Conservation (phyloP, 208 protist species). For the Trypanosoma rangeli region DNA sequence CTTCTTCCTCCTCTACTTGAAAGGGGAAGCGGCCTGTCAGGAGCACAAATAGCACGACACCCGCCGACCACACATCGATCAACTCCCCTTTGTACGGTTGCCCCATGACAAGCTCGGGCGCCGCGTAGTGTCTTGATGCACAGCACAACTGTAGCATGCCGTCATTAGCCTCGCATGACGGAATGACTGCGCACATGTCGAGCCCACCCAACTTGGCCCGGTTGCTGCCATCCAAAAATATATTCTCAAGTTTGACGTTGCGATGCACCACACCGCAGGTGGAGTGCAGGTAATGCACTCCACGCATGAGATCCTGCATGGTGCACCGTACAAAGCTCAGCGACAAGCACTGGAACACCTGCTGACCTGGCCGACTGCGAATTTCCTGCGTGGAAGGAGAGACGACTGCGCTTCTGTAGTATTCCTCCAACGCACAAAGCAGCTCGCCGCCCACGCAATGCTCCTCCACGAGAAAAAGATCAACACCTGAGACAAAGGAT, state of each 20-base stretch:
- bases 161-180: conserved; percentile 9
- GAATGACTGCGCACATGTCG: conserved; percentile 47
- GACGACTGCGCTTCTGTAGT: conserved; percentile 21
- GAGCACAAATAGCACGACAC: conserved; percentile 94
- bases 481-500: conserved; percentile 49
- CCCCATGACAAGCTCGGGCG: conserved; percentile 91
- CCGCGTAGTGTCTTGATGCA: conserved; percentile 87
- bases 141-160: conserved; percentile 61
- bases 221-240: conserved; percentile 53
- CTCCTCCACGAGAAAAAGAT: conserved; percentile 59
- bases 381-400: background rate
- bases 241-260: conserved; percentile 76
- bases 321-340: conserved; percentile 39
- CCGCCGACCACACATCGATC: conserved; percentile 96
- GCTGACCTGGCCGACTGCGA: background rate
- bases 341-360: conserved; percentile 8
- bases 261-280: conserved; percentile 63
- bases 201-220: conserved; percentile 57
- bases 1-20: conserved; percentile 31
- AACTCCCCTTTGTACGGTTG: conserved; percentile 84
- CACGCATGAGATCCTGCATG: conserved; percentile 50
- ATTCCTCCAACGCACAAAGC: conserved; percentile 44
- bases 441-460: conserved; percentile 65
- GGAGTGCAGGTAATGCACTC: conserved; percentile 55
- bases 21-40: conserved; percentile 91